Conservation (phyloP, 2,329 filamentous ascomycete species). For the Nothophaeocryptopus gaeumannii region DNA sequence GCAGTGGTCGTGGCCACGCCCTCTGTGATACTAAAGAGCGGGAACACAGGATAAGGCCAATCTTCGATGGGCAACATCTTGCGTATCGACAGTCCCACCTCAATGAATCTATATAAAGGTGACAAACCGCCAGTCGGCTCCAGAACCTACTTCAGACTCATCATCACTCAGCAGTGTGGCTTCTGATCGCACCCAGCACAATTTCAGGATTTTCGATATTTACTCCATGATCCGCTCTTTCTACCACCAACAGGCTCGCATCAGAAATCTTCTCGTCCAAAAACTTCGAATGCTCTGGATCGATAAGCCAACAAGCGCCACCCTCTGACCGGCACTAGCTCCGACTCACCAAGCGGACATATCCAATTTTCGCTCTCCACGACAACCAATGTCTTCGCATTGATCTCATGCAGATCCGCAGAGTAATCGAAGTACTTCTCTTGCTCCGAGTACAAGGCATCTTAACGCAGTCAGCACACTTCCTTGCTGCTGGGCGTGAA, state of each 20-base stretch:
- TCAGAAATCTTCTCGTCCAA: neutral
- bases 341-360: neutral
- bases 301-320: neutral
- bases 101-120: no score
- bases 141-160: no score
- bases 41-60: no score
- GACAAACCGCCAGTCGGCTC: no score
- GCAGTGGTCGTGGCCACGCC: conserved; percentile 8
- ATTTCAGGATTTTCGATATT: neutral
- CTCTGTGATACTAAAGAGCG: no score
- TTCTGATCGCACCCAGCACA: neutral
- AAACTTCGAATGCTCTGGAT: neutral
- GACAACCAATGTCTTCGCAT: conserved; percentile 3
- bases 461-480: neutral
- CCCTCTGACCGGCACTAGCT: neutral
- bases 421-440: conserved; percentile 7
- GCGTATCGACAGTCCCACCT: no score
- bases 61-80: no score
- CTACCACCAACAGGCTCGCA: neutral
- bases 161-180: neutral
- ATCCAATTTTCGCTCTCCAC: neutral
- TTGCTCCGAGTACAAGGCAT: neutral
- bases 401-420: neutral
- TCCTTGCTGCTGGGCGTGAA: no score
- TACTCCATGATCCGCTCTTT: conserved; percentile 4